Percentiles rank a stretch among this genome's conserved stretches.
Conservation (phyloP, 2,329 filamentous ascomycete genomes). For the Colletotrichum abscissum region DNA sequence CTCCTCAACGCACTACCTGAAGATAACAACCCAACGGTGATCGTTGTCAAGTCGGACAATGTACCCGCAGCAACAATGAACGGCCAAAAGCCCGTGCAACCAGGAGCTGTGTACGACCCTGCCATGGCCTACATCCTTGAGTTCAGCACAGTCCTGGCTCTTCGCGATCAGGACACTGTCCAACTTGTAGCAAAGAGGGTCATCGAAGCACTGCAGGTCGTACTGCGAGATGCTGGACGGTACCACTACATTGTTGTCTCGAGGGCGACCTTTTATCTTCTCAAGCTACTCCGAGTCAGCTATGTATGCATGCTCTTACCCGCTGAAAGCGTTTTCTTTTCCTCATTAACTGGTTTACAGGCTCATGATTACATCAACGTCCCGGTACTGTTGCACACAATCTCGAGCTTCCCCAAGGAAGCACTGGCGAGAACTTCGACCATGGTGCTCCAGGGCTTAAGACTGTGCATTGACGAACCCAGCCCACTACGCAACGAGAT, state of each 20-base stretch:
- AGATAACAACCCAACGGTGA: constrained; percentile 79
- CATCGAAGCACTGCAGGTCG: constrained; percentile 81
- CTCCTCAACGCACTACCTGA: constrained; percentile 89
- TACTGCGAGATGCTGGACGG: constrained; percentile 82
- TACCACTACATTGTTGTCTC: constrained; percentile 88
- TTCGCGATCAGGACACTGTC: constrained; percentile 80
- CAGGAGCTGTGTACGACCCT: constrained; percentile 81
- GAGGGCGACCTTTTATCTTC: constrained; percentile 86
- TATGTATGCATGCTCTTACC: constrained; percentile 70
- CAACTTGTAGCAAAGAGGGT: constrained; percentile 81
- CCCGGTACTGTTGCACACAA: constrained; percentile 89
- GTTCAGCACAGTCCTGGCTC: constrained; percentile 83
- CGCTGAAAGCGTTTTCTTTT: constrained; percentile 19
- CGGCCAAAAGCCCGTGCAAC: constrained; percentile 64
- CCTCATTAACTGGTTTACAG: constrained; percentile 52
- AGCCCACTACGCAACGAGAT: constrained; percentile 88
- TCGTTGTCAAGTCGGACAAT: constrained; percentile 89
- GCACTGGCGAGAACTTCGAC: constrained; percentile 80
- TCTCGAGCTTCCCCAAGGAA: constrained; percentile 87
- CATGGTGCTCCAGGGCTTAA: constrained; percentile 82
- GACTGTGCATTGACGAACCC: constrained; percentile 81
- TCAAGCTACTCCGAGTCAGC: constrained; percentile 83
- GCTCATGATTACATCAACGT: constrained; percentile 92
- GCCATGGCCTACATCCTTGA: constrained; percentile 91
- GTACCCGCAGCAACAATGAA: constrained; percentile 71